These are phyloP conservation scores for Hyphopichia fennica DNA, from an alignment of 1,139 yeast species.

Conservation along the genomic window DNA sequence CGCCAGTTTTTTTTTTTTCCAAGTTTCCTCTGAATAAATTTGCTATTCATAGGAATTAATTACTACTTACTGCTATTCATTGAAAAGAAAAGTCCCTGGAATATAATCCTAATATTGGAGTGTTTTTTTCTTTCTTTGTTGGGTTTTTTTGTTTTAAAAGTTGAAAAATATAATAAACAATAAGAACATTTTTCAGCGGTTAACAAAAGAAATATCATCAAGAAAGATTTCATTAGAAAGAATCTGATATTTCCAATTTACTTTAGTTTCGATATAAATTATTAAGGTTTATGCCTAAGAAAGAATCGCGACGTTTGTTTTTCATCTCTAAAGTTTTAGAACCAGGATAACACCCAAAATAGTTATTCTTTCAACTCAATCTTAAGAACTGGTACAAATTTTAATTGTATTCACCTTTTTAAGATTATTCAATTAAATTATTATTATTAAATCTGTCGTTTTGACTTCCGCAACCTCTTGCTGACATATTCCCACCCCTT, in stretches of 20 bases:
- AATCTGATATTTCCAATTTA: background rate
- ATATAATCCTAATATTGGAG: no score
- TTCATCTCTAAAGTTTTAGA: conserved; percentile 31
- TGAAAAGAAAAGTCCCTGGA: no score
- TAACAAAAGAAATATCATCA: background rate
- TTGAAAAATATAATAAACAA: no score
- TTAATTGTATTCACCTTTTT: background rate
- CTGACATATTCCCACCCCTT: conserved; percentile 13
- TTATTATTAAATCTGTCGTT: conserved; percentile 4
- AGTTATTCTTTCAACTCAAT: conserved; percentile 4
- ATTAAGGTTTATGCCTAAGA: conserved; percentile 45
- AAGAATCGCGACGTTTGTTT: conserved; percentile 42
- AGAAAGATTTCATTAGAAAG: background rate
- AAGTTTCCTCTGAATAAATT: no score
- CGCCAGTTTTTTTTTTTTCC: no score
- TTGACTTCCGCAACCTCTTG: conserved; percentile 11
- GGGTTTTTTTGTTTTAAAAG: no score
- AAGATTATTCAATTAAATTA: background rate
- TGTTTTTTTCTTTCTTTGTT: no score
- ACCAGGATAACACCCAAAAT: conserved; percentile 41
- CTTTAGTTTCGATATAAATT: background rate
- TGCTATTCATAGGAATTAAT: no score
- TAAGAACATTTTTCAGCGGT: background rate
- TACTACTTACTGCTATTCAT: no score
- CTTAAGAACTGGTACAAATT: background rate